A percentile compares a stretch with the other conserved stretches of the same genome.
These are phyloP conservation scores for Nissolia schottii DNA, from an alignment of 306 rosid species.

Conservation along the genomic window DNA sequence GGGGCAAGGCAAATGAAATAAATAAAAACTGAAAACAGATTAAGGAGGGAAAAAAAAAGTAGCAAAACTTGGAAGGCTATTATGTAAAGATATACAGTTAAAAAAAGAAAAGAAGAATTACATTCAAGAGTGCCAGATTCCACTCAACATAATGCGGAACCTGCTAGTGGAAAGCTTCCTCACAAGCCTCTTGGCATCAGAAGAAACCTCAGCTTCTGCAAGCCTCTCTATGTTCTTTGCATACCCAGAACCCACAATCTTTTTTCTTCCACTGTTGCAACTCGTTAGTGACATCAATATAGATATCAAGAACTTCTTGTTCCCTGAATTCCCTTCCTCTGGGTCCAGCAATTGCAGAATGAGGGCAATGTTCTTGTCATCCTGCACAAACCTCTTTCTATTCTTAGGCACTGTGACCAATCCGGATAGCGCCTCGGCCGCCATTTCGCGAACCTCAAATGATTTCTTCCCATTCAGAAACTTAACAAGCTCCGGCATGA, in stretches of 20 bases:
- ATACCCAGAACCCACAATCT: slow-evolving; percentile 67
- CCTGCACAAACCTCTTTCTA: slow-evolving; percentile 70
- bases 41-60: slow-evolving; percentile 19
- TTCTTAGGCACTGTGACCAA: slow-evolving; percentile 69
- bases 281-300: slow-evolving; percentile 70
- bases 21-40: neutral
- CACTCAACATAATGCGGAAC: slow-evolving; percentile 68
- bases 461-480: slow-evolving; percentile 73
- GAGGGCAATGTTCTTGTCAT: slow-evolving; percentile 54
- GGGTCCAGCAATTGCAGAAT: slow-evolving; percentile 62
- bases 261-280: slow-evolving; percentile 73
- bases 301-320: slow-evolving; percentile 54
- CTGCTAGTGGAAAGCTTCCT: slow-evolving; percentile 68
- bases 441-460: slow-evolving; percentile 75
- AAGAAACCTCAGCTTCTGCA: slow-evolving; percentile 69
- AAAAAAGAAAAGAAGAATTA: slow-evolving; percentile 21
- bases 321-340: slow-evolving; percentile 53
- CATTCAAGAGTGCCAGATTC: slow-evolving; percentile 79
- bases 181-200: slow-evolving; percentile 86
- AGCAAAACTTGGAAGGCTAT: slow-evolving; percentile 32
- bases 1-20: slow-evolving; percentile 4
- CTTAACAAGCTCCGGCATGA: slow-evolving; percentile 76
- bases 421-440: slow-evolving; percentile 64
- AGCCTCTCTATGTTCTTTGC: slow-evolving; percentile 74
- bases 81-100: slow-evolving; percentile 56